These are phyloP conservation scores for Eucalyptus curtisii DNA, from an alignment of 345 rosid genomes.

Conservation along the genomic window DNA sequence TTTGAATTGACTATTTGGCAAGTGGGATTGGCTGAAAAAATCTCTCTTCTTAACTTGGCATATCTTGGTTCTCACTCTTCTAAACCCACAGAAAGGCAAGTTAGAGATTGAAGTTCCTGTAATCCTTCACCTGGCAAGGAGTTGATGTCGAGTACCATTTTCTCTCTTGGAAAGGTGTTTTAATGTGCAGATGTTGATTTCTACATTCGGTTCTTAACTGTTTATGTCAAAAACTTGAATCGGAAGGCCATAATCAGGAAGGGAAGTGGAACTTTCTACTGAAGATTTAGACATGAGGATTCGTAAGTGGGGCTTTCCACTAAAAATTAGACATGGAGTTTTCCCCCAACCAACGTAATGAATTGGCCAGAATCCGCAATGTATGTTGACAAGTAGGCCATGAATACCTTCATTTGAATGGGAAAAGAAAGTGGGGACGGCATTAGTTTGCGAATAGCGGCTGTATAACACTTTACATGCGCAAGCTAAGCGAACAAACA, in stretches of 20 bases:
- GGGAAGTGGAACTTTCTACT: background rate
- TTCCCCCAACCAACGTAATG: background rate
- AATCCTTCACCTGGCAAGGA: background rate
- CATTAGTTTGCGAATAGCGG: background rate
- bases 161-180: background rate
- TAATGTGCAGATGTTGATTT: background rate
- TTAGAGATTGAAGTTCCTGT: background rate
- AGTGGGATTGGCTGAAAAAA: background rate
- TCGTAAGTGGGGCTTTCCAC: background rate
- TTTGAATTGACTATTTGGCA: background rate
- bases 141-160: background rate
- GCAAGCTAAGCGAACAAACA: background rate
- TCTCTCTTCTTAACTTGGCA: background rate
- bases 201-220: background rate
- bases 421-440: background rate
- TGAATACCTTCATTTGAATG: background rate
- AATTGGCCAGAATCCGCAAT: background rate
- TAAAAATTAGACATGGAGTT: background rate
- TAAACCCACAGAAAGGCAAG: background rate
- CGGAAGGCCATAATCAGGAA: background rate
- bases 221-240: background rate
- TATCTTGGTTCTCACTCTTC: background rate
- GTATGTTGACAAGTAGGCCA: background rate
- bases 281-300: background rate
- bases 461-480: background rate